Evolutionary conservation across 1,284 basidiomycete genomes (phyloP), one percentile per base, ranked within the genome.

Genomic region (Gymnopus androsaceus): DNA sequence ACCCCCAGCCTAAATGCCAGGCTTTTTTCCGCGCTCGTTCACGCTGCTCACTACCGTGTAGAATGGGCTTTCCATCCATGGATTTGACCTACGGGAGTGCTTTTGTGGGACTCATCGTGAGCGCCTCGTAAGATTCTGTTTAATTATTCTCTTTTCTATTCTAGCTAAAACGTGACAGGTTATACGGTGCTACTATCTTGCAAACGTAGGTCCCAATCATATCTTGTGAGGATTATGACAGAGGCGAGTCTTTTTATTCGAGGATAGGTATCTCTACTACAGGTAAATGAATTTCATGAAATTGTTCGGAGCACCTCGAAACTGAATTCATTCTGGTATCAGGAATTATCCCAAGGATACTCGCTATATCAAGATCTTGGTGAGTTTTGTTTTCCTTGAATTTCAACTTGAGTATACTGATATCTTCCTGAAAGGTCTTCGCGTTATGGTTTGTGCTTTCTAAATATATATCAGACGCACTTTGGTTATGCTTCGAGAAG

Each of bases 111-210:
- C 66, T 75, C 38, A 62, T 75, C 33, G 63, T 60, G 14, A 73
- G 70, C 55, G 66, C 74, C 28, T 59, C 73, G 75, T 76, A 59
- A 50, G 69, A 60, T 25, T 12, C n/a, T n/a, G 0, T 6, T n/a
- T n/a, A 25, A 49, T 38, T 21, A 3, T 38, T 55, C 47, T 17
- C 37, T 47, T 7, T 19, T 31, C 14, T 21, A 17, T 37, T 38
- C 19, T 38, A 28, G 21, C n/a, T 30, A 25, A 31, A 14, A 31
- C 21, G 40, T 7, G 19, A 21, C 44, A 57, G 51, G n/a, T 41
- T 75, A 36, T 74, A 73, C 58, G 73, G 73, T 25, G 67, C 73
- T 21, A 74, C 73, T 1, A 64, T 75, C 34, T 59, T 75, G 19
- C 73, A 75, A 55, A 72, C 71, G 73, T 73, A 59, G 51, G 70